Base-by-base conservation (phyloP, 225 moss, liverwort and hornwort species). In the Neckera pumila region DNA sequence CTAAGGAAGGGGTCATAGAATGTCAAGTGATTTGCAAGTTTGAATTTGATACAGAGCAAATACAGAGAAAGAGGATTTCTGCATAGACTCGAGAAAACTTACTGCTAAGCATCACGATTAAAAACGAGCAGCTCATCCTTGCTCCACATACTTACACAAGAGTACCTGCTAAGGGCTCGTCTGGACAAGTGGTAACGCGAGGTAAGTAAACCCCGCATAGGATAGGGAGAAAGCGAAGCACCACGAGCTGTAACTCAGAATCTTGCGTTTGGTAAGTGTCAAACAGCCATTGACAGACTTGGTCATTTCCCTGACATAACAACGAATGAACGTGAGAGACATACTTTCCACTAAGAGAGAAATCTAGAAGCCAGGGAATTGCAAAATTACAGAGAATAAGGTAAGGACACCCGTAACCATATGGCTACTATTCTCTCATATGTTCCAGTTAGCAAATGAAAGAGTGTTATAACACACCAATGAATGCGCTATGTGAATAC, bases 241-340 rank as follows among this genome's bases (percentile, higher is more conserved):
- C 98, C 90, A 98, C 95, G 45, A 94, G 89, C 92, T 98, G 96
- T 86, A 96, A 90, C 73, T 95, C 95, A 43, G 89, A 81, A 80
- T 97, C 96, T 89, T 95, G 95, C 65, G 92, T 90, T 93, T 97
- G 95, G 73, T 97, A 96, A 60, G 94, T 95, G 88, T 98, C 98
- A 86, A 96, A 98, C 47, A 98, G 92, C 98, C 97, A 98, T 86
- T 95, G 98, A 90, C 97, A 98, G 78, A 98, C 88, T 87, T 91
- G 93, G 69, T 98, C 98, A 90, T 93, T 95, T 81, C 94, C 98
- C 96, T 98, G 92, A 38, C 57, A 73, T 74, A 90, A 60, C 23
- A 79, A 58, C 31, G 49, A 54, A 70, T 62, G 74, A 70, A 54
- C 30, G 30, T 86, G 40, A 86, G 62, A 54, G 17, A 86, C 21